Base-by-base conservation (phyloP, 768 basidiomycete genomes). In the Boletus patriciae region DNA sequence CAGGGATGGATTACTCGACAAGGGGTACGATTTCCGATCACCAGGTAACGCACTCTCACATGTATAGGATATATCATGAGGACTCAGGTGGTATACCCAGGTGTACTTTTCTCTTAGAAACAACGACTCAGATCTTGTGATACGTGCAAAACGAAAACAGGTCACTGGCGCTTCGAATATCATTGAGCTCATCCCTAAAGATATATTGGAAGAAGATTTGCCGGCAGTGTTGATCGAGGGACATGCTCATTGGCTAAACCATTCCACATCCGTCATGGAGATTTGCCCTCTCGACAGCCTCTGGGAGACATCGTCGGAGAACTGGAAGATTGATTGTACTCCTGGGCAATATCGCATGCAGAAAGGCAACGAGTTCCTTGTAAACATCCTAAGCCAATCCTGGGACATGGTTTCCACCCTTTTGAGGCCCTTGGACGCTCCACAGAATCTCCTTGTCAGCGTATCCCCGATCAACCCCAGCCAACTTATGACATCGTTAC, bases 251-350 rank as follows among this genome's bases (percentile, higher is more conserved):
- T 75, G 74, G 74, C 40, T 75, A n/a, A 58, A 74, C 18, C 42
- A 71, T 4, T 43, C 58, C 16, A 65, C 59, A 0, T 52, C 50
- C 9, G 18, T 46, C 37, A 51, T 74, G 10, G 71, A 73, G 43
- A 61, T 74, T 6, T 67, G 70, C 0, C 69, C 70, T 21, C 57
- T 63, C 1, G 57, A 67, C 10, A 53, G 27, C 29, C 40, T 63
- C 2, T 75, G 74, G 74, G 21, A 60, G 27, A 18, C 41, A 4
- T 71, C 66, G 1, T 5, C 58, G 4, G 62, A 64, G 16, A 66
- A 74, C 29, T 74, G 74, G 73, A 40, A 6, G 7, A 46, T 74
- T n/a, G n/a, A n/a, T n/a, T n/a, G n/a, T n/a, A n/a, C n/a, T n/a
- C n/a, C n/a, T n/a, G n/a, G n/a, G n/a, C n/a, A 11, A 8, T 62